These are phyloP conservation scores for Coemansia aciculifera DNA, from an alignment of 192 early-diverging fungal genomes.

Conservation along the genomic window DNA sequence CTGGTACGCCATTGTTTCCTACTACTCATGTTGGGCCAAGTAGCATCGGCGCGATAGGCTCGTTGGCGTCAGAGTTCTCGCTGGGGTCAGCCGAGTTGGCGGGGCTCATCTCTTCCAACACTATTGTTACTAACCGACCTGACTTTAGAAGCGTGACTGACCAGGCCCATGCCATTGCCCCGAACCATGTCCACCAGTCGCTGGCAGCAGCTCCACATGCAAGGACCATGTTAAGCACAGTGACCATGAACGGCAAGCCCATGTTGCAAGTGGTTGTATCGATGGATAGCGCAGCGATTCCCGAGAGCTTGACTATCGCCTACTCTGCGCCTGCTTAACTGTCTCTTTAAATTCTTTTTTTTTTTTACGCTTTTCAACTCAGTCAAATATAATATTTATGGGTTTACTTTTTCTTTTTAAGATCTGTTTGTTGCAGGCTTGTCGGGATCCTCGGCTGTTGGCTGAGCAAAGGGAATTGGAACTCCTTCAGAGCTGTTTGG, in stretches of 20 bases:
- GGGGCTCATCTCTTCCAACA: not conserved
- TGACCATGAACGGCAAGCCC: slow-evolving; percentile 36
- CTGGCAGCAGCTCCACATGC: slow-evolving; percentile 6
- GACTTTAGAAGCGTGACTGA: slow-evolving; percentile 37
- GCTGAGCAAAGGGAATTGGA: slow-evolving; percentile 39
- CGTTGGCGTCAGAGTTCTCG: not conserved
- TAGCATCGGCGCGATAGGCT: not conserved
- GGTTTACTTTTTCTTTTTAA: not conserved
- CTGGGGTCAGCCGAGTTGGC: not conserved
- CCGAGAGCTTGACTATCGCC: slow-evolving; percentile 27
- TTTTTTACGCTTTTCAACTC: not conserved
- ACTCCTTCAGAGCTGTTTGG: slow-evolving; percentile 18
- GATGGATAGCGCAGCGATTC: slow-evolving; percentile 18
- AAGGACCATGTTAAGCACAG: slow-evolving; percentile 27
- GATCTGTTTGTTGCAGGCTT: not conserved
- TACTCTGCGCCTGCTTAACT: slow-evolving; percentile 10
- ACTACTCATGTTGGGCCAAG: not conserved
- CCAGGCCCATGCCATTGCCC: slow-evolving; percentile 2
- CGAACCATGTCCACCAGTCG: slow-evolving; percentile 11
- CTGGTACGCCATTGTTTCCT: slow-evolving; percentile 40
- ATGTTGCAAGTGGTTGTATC: slow-evolving; percentile 44
- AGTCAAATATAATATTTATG: not conserved
- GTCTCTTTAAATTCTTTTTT: not conserved
- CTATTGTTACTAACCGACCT: slow-evolving; percentile 33
- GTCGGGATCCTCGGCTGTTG: not conserved